Percentiles rank a stretch among this genome's conserved stretches.
phyloP scores from a whole-genome alignment of 202 grass and related monocot species.

The Schoenoplectus triqueter region DNA sequence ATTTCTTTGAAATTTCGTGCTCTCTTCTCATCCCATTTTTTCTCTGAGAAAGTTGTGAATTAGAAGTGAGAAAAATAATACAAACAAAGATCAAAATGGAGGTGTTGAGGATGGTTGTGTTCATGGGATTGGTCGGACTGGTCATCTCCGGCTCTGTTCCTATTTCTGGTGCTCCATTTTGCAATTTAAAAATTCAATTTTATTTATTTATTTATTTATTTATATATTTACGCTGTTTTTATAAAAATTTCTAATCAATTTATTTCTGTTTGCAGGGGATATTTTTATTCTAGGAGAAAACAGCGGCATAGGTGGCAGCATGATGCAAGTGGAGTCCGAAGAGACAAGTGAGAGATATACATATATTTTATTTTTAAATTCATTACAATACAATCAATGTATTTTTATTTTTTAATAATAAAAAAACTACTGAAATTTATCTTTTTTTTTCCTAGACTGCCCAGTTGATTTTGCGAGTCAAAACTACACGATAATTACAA shows the following conservation, averaged over 20 bases:
- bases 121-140: conserved; percentile 28
- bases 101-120: conserved; percentile 32
- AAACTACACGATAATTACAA: conserved; percentile 81
- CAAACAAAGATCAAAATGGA: not conserved
- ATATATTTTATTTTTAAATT: too few relatives aligned
- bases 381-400: too few relatives aligned
- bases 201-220: not conserved
- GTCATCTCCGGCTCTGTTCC: conserved; percentile 16
- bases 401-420: too few relatives aligned
- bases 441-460: conserved; percentile 49
- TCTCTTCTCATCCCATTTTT: not conserved
- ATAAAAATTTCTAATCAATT: not conserved
- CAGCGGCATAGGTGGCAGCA: not conserved
- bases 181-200: not conserved
- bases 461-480: conserved; percentile 61
- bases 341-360: not conserved
- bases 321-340: not conserved
- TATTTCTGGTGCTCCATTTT: conserved; percentile 33
- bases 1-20: not conserved
- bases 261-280: not conserved
- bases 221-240: not conserved
- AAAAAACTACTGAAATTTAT: not conserved
- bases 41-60: not conserved
- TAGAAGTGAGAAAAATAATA: conserved; percentile 6
- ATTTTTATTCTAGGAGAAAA: not conserved